These are phyloP conservation scores for Medicago lupulina DNA, from an alignment of 306 rosid species.

Conservation along the genomic window DNA sequence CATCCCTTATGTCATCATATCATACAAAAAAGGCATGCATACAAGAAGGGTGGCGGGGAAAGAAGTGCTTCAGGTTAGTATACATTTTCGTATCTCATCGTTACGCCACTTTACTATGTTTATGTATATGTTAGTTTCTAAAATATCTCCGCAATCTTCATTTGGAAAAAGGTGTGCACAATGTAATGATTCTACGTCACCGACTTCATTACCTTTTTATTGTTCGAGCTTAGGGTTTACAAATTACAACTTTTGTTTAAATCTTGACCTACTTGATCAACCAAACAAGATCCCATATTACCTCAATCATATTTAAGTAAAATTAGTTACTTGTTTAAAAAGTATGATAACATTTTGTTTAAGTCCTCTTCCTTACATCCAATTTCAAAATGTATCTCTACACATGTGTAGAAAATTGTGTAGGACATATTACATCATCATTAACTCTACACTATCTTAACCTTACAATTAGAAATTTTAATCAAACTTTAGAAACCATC, in stretches of 20 bases:
- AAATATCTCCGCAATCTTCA: no score
- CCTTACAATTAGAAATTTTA: neutral
- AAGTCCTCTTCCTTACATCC: no score
- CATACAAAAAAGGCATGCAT: constrained; percentile 45
- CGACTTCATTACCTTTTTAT: neutral
- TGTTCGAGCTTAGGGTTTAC: neutral
- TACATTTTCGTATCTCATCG: neutral
- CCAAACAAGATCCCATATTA: no score
- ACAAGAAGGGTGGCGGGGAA: constrained; percentile 31
- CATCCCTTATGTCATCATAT: constrained; percentile 53
- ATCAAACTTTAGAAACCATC: constrained; percentile 9
- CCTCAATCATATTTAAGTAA: no score
- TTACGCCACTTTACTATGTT: neutral
- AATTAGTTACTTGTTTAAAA: no score
- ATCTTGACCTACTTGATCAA: no score
- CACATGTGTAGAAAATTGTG: no score
- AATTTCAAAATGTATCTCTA: no score
- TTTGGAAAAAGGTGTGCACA: no score
- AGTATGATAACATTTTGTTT: no score
- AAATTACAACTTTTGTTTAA: neutral
- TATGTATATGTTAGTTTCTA: no score
- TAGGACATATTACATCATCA: neutral
- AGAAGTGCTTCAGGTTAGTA: constrained; percentile 34
- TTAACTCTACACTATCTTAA: neutral
- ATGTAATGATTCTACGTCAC: neutral